Evolutionary conservation across 345 rosid genomes (phyloP), one percentile per base, ranked within the genome.

Genomic region (Heritiera fomes): DNA sequence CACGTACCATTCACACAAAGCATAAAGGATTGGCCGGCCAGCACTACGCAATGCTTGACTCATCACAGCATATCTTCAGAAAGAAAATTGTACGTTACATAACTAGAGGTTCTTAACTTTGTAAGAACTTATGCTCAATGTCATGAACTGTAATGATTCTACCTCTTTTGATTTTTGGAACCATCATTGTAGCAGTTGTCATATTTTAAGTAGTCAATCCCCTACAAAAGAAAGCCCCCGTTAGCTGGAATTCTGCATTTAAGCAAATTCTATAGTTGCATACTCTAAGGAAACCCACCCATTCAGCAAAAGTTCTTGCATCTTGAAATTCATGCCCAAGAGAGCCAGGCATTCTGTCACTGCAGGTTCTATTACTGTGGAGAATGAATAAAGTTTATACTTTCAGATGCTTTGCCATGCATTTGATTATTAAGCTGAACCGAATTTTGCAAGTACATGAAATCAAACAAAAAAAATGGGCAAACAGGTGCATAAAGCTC

Each of bases 271-370:
- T 77, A 20, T 17, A 68, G 67, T 8, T 28, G 47, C 55, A 71
- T 47, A 23, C 28, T 28, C 49, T 9, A 53, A 76, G 69, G 75
- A 69, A 5, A 77, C 79, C 1, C 70, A 90, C 94, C 92, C 92
- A 89, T 59, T 81, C 80, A 59, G 90, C 89, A 79, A 87, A 87
- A 41, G 85, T 89, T 69, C 55, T 80, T 32, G 91, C 89, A 82
- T 90, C 92, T 81, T 85, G 89, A 62, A 85, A 83, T 72, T 90
- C 91, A 81, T 85, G 87, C 30, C 91, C 88, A 2, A 89, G 83
- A 66, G 89, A 90, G 28, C 92, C 94, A 0, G 92, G 92, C 92
- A 87, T 85, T 68, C 77, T 84, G 66, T 81, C 84, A 80, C 94
- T 86, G 81, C 94, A 89, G n/a, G 91, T 87, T 63, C 80, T 76